Evolutionary conservation across 73 alveolate species (phyloP), one percentile per base, ranked within the genome.

Genomic region (Symbiodinium natans): DNA sequence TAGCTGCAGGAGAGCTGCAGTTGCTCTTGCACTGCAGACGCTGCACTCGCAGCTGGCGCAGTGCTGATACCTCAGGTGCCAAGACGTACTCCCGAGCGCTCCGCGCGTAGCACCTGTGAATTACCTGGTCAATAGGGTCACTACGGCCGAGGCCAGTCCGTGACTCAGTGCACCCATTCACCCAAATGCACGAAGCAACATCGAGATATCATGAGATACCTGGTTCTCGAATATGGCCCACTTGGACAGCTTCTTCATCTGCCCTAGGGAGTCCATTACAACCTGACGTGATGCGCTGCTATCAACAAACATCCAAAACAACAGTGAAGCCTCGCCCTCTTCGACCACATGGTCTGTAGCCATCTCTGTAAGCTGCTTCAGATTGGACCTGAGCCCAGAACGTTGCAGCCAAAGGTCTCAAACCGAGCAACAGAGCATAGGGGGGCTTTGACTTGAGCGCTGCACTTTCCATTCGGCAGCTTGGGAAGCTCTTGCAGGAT

Each of bases 201-300:
- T n/a, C n/a, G n/a, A n/a, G n/a, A n/a, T n/a, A n/a, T n/a, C n/a
- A n/a, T n/a, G n/a, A n/a, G n/a, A 19, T 25, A 11, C 97, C 97
- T 90, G 97, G 31, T 92, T 92, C 86, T 92, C 98, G 68, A 92
- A 92, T 34, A 92, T 77, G 19, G 98, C 98, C 98, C 98, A 92
- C 92, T 92, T 92, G 98, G 98, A 92, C 36, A 92, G 92, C 92
- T 92, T 92, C 92, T 92, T 92, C 98, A 92, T 92, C 92, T 92
- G 98, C 34, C 98, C 98, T 83, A 92, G n/a, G 19, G 98, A 92
- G 83, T 92, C 98, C 98, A 92, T 92, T 27, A 92, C 98, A 4
- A 90, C 97, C 95, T 89, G 59, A 75, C 5, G 9, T 63, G 80
- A 4, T 29, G 29, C 17, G 17, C 84, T 5, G 17, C 11, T 29